Conservation (phyloP, 225 moss, liverwort and hornwort genomes). For the Marchantia paleacea region DNA sequence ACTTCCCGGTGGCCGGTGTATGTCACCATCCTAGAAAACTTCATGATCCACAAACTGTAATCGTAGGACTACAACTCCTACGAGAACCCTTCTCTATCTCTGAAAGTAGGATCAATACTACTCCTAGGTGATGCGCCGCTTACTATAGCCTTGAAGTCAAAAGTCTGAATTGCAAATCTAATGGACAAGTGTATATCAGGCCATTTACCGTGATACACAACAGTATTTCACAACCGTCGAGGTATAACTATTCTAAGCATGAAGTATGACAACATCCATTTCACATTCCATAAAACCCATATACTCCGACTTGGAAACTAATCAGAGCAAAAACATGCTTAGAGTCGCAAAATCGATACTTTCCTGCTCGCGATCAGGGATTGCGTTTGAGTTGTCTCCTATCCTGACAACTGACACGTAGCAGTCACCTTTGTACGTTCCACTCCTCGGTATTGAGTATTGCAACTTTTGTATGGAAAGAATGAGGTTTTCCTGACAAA, state of each 20-base stretch:
- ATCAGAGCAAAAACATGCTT: neutral
- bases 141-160: neutral
- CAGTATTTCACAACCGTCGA: neutral
- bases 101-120: neutral
- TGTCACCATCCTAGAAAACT: neutral
- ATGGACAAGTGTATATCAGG: neutral
- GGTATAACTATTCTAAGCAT: neutral
- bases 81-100: neutral
- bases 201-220: slow-evolving; percentile 1
- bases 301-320: neutral
- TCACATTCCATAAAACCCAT: neutral
- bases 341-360: neutral
- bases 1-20: neutral
- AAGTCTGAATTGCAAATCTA: neutral
- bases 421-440: neutral
- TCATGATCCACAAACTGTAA: neutral
- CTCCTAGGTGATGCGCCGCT: neutral
- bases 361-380: neutral
- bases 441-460: neutral
- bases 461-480: neutral
- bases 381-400: neutral
- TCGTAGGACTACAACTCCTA: neutral
- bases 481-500: slow-evolving; percentile 1
- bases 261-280: neutral
- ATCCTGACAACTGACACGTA: neutral